phyloP scores from a whole-genome alignment of 306 rosid species.

The Sicyos edulis region DNA sequence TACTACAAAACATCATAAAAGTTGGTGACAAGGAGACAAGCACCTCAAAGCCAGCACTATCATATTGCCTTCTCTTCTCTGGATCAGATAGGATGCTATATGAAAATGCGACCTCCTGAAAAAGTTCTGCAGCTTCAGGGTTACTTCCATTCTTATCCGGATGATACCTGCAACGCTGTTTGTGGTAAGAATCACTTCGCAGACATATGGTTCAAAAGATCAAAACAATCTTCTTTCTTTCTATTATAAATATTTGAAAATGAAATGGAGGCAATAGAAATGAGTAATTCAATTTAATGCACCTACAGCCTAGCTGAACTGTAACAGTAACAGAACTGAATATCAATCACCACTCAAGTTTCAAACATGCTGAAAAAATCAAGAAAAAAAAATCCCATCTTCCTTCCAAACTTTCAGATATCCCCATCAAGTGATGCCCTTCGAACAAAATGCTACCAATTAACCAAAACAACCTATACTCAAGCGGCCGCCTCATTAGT shows the following conservation, averaged over 20 bases:
- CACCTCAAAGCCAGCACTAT: constrained; percentile 95
- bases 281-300: neutral
- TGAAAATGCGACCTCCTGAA: constrained; percentile 94
- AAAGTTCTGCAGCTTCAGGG: constrained; percentile 91
- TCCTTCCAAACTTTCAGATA: neutral
- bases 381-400: neutral
- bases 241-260: neutral
- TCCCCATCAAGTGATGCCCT: neutral
- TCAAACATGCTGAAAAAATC: neutral
- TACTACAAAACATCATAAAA: constrained; percentile 9
- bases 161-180: constrained; percentile 55
- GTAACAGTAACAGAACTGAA: neutral
- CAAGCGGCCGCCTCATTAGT: too few relatives aligned
- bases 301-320: neutral
- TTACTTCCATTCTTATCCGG: constrained; percentile 91
- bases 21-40: constrained; percentile 21
- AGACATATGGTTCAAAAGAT: neutral
- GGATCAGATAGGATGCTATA: constrained; percentile 93
- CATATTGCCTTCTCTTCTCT: constrained; percentile 93
- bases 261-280: constrained; percentile 1
- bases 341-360: neutral
- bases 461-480: neutral
- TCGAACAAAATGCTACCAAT: neutral
- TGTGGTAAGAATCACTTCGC: constrained; percentile 3
- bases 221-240: neutral